Base-by-base conservation (phyloP, 306 rosid species). In the Trichosanthes truncata region DNA sequence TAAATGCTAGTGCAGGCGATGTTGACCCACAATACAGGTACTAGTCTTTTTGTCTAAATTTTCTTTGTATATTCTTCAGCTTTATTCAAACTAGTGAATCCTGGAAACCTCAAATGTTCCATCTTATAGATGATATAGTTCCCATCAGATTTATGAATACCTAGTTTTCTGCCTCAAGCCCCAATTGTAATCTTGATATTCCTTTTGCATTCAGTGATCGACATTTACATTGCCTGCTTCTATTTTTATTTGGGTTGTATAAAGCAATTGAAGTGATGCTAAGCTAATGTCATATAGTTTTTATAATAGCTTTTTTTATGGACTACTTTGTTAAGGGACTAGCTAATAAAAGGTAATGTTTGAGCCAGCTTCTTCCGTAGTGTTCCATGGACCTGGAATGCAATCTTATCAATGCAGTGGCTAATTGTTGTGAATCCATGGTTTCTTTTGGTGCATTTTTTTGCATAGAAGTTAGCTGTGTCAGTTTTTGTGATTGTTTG, bases 1-100 rank as follows among this genome's bases (percentile, higher is more conserved):
- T 86, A 78, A 82, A 92, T 78, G 97, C 96, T 80, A 90, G 97
- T 85, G 86, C 87, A 1, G 97, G 98, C 67, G 98, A 92, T 87
- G 85, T 85, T 82, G 90, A 92, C 90, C 93, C 89, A 2, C 92
- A 3, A 26, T 94, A 86, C 80, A 87, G 97, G 97, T 92, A 84
- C 38, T 75, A 8, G 13, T 35, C 46, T 21, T 56, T 35, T 45
- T 55, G 9, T 55, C 21, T 35, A 14, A 13, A 15, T 43, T 12
- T 46, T 53, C 7, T 56, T 77, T 77, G n/a, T 40, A 55, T 36
- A 38, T 36, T 23, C 69, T 77, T 57, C 67, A 77, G 21, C 21
- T 57, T 77, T 56, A 20, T 48, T 74, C 61, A 18, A 1, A 49
- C 8, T 74, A 74, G 17, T 14, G 61, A 48, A 29, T 29, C 43